Evolutionary conservation across 495 filamentous ascomycete genomes (phyloP).

Genomic region (Penicillium cataractarum): DNA sequence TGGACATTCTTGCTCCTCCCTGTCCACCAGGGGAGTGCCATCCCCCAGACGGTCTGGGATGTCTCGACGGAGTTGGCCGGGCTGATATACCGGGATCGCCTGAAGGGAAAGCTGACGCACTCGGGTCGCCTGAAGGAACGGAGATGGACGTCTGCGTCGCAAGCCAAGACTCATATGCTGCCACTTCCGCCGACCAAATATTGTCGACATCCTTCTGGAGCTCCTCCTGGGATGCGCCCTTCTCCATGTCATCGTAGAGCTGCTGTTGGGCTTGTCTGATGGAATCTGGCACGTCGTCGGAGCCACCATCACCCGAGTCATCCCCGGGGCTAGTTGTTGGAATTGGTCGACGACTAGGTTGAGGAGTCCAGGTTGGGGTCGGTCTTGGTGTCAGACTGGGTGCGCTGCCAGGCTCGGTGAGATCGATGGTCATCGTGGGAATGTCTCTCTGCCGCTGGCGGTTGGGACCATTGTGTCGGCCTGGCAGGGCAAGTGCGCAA

Average conservation of each 20-base stretch:
- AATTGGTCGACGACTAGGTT: not conserved
- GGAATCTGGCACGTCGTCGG: not conserved
- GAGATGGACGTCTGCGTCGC: not conserved
- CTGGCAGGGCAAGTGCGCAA: not conserved
- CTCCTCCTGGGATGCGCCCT: not conserved
- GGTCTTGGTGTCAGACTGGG: not conserved
- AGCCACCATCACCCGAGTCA: not conserved
- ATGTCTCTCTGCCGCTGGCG: not conserved
- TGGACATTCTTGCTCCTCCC: not conserved
- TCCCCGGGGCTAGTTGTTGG: not conserved
- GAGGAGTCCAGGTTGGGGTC: not conserved
- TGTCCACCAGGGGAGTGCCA: not conserved
- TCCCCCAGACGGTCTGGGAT: not conserved
- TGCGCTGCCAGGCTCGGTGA: not conserved
- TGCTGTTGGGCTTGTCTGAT: not conserved
- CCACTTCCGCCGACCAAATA: not conserved
- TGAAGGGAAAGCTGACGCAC: not conserved
- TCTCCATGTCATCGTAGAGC: not conserved
- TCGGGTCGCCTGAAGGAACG: not conserved
- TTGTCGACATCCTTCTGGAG: not conserved
- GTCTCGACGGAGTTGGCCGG: not conserved
- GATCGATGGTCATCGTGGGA: not conserved
- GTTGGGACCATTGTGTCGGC: not conserved
- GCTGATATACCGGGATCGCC: not conserved
- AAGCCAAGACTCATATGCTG: not conserved